Conservation (phyloP, 108 stramenopile species). For the Cyclotella distinguenda region DNA sequence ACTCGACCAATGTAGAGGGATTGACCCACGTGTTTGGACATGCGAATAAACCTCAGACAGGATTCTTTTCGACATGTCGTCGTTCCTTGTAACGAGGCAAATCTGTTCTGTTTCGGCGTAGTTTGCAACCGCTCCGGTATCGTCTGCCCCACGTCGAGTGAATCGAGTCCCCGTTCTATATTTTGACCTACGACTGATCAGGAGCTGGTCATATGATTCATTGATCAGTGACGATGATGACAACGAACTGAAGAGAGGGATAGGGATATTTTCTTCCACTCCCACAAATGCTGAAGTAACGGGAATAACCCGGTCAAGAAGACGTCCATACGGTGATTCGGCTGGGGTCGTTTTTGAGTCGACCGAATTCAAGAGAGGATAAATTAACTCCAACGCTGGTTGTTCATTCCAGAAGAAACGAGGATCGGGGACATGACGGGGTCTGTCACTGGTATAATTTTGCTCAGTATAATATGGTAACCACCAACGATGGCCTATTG, state of each 20-base stretch:
- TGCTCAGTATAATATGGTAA: slow-evolving; percentile 12
- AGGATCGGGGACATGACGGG: slow-evolving; percentile 55
- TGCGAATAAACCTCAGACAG: slow-evolving; percentile 43
- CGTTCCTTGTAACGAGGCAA: slow-evolving; percentile 31
- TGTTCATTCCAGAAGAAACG: slow-evolving; percentile 96
- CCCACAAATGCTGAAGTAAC: slow-evolving; percentile 92
- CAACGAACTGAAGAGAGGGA: slow-evolving; percentile 4
- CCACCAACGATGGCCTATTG: slow-evolving; percentile 26
- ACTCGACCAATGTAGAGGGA: slow-evolving; percentile 93
- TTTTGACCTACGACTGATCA: slow-evolving; percentile 87
- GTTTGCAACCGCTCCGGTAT: slow-evolving; percentile 89
- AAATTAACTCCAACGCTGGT: slow-evolving; percentile 59
- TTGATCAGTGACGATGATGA: neutral
- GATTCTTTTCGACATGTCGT: neutral
- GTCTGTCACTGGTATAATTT: neutral
- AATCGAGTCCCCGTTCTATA: slow-evolving; percentile 94
- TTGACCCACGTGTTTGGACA: slow-evolving; percentile 93
- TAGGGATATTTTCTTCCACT: slow-evolving; percentile 53
- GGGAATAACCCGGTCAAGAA: slow-evolving; percentile 71
- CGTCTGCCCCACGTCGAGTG: slow-evolving; percentile 90
- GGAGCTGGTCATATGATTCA: slow-evolving; percentile 65
- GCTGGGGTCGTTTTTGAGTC: neutral
- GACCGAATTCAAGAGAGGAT: neutral
- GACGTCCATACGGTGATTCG: slow-evolving; percentile 7
- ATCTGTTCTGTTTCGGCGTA: slow-evolving; percentile 97